Evolutionary conservation across 371 early-diverging fungal genomes (phyloP).

Genomic region (Mucor piriformis): DNA sequence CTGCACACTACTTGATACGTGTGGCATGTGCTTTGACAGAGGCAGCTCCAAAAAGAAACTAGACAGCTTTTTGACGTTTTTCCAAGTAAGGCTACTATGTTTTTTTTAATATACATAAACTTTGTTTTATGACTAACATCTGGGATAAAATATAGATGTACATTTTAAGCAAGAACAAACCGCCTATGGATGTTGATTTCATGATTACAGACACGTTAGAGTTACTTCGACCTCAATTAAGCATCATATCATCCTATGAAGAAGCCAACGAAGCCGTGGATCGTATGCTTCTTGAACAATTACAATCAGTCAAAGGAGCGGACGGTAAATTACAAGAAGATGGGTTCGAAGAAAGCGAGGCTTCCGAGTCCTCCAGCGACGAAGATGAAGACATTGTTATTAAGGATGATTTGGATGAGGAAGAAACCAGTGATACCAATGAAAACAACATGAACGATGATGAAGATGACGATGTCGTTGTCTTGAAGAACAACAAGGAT

Average conservation of each 20-base stretch:
- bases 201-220: conserved; percentile 83
- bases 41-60: conserved; percentile 69
- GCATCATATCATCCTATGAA: conserved; percentile 68
- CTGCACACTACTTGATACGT: conserved; percentile 87
- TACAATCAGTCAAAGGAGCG: conserved; percentile 50
- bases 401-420: conserved; percentile 27
- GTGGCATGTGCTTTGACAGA: conserved; percentile 83
- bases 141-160: conserved; percentile 78
- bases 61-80: conserved; percentile 74
- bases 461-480: conserved; percentile 61
- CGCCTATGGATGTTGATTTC: conserved; percentile 92
- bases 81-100: conserved; percentile 57
- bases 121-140: neutral
- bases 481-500: conserved; percentile 51
- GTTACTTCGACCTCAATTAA: conserved; percentile 69
- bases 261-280: conserved; percentile 80
- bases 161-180: conserved; percentile 74
- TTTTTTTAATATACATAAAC: neutral
- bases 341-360: conserved; percentile 45
- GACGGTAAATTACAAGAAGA: conserved; percentile 47
- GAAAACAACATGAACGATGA: conserved; percentile 11
- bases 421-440: conserved; percentile 1
- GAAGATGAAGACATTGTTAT: conserved; percentile 50
- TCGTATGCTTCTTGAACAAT: conserved; percentile 53
- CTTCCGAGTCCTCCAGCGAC: conserved; percentile 33